These are phyloP conservation scores for Colletotrichum lini DNA, from an alignment of 2,329 filamentous ascomycete species.

Conservation along the genomic window DNA sequence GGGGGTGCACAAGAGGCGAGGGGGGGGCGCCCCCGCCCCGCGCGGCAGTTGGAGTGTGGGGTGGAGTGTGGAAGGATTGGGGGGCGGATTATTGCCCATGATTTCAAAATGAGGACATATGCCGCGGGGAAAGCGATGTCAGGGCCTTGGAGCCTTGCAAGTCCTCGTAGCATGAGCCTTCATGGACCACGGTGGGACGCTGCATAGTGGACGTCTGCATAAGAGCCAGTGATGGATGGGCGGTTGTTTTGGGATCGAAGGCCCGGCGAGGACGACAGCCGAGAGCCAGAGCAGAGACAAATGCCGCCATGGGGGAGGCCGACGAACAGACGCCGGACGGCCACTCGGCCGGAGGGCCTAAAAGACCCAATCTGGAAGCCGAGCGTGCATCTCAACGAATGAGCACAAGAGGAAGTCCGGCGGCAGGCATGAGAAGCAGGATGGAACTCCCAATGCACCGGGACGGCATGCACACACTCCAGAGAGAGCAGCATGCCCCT, in stretches of 20 bases:
- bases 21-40: too few species aligned
- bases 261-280: neutral
- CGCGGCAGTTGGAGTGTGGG: too few species aligned
- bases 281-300: neutral
- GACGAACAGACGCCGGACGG: neutral
- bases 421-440: conserved; percentile 24
- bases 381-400: conserved; percentile 34
- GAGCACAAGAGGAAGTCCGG: conserved; percentile 8
- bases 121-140: conserved; percentile 23
- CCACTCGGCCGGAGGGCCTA: conserved; percentile 30
- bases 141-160: conserved; percentile 1
- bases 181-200: conserved; percentile 3
- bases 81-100: too few species aligned
- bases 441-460: conserved; percentile 26
- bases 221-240: neutral
- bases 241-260: conserved; percentile 11
- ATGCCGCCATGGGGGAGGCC: conserved; percentile 15
- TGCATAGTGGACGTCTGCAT: neutral
- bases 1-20: too few species aligned
- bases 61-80: too few species aligned
- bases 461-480: conserved; percentile 22
- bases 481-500: neutral
- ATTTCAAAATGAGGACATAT: conserved; percentile 35
- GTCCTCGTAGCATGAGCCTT: neutral
- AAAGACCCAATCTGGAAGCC: conserved; percentile 24